Conservation (phyloP, 225 moss, liverwort and hornwort genomes). For the Sphagnum contortum region DNA sequence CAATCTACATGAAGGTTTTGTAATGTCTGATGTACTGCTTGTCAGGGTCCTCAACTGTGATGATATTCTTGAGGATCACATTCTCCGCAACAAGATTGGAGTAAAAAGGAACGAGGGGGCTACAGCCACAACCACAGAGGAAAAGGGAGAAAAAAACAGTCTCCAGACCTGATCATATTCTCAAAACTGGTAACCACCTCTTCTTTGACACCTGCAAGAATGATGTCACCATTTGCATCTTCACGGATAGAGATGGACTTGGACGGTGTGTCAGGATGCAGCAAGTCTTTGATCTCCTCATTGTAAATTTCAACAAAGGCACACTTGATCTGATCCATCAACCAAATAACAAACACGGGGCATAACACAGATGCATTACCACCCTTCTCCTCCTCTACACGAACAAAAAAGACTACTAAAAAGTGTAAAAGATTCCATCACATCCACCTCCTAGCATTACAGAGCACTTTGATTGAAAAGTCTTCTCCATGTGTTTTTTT, state of each 20-base stretch:
- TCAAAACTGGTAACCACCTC: constrained; percentile 94
- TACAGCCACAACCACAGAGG: no score
- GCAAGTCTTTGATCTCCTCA: constrained; percentile 90
- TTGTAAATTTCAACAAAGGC: constrained; percentile 93
- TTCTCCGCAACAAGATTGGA: no score
- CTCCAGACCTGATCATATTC: constrained; percentile 67
- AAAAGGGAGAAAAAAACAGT: not conserved
- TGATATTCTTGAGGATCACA: no score
- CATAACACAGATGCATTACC: not conserved
- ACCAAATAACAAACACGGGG: not conserved
- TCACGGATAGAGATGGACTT: constrained; percentile 87
- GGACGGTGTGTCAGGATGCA: constrained; percentile 76
- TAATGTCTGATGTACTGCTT: no score
- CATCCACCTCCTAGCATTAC: no score
- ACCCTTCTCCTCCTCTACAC: no score
- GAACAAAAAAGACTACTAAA: no score
- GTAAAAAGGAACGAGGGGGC: no score
- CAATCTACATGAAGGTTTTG: not conserved
- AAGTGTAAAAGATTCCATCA: no score
- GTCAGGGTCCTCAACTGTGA: no score
- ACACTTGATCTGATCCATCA: constrained; percentile 59
- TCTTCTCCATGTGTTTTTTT: no score
- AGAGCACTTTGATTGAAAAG: no score
- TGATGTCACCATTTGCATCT: constrained; percentile 81
- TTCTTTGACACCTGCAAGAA: constrained; percentile 91